Evolutionary conservation across 192 early-diverging fungal species (phyloP), one percentile per base, ranked within the genome.

Genomic region (Coemansia sp.): DNA sequence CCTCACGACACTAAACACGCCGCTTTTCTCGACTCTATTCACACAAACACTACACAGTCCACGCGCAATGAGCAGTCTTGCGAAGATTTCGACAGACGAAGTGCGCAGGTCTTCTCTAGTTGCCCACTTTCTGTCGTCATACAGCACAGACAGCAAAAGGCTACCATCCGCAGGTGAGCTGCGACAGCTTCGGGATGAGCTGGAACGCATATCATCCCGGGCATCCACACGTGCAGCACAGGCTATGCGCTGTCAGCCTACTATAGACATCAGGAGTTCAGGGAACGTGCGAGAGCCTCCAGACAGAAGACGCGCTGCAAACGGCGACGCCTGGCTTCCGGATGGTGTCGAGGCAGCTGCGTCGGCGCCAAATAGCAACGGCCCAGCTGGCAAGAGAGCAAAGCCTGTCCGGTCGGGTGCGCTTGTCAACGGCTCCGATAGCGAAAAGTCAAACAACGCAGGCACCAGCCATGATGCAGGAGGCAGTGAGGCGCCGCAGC

Each of bases 161-260:
- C 56, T 56, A n/a, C 66, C 54, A 38, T 59, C 56, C 5, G 24
- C 67, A 0, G 53, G 54, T 49, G 77, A 74, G 56, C 57, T 80
- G 28, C 63, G 64, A 22, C 68, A 74, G 58, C 61, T 80, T 21
- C 67, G 59, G n/a, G 62, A 57, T 10, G 76, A 78, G 34, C 63
- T 78, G 16, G 63, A 63, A 56, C 76, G 65, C 30, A 68, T 78
- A 23, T 68, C 66, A 21, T 25, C 52, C 44, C 50, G 60, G 14
- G 70, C 76, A 23, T 41, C 66, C 18, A 31, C 62, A 14, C 62
- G 76, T 8, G 59, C 56, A 7, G 16, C 49, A 23, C 63, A 66
- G 58, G 38, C 38, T 0, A 14, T 16, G 38, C 38, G 14, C 2
- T 44, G 38, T 44, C 38, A 44, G 38, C 14, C 38, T 16, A 44